Evolutionary conservation across 2,329 filamentous ascomycete genomes (phyloP), one percentile per base, ranked within the genome.

Genomic region (Grosmannia clavigera): DNA sequence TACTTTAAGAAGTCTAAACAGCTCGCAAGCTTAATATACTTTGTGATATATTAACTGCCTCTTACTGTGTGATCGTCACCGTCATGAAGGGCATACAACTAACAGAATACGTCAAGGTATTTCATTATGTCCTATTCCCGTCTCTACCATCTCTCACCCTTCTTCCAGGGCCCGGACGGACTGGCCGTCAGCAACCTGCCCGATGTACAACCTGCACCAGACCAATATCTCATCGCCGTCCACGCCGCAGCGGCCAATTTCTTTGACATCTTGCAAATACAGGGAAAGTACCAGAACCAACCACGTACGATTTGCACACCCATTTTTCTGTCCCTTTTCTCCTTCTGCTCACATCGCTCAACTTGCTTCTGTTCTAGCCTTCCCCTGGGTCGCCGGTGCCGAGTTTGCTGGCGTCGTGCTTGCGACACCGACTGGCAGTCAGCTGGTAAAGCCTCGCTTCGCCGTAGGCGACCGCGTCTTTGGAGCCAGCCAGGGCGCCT

Each of bases 261-360:
- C 81, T 97, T 96, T 77, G 92, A 97, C 72, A 87, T 96, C 61
- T 83, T 97, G 59, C 92, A 97, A 70, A 90, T 96, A 69, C 87
- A 90, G 69, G 92, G 92, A 60, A 95, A 95, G 81, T 97, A 97
- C 75, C 92, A 97, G 70, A 81, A 90, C 70, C 92, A 96, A 68
- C 91, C 91, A 0, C 84, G 80, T 82, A 72, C 35, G 75, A 63
- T 3, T 19, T 43, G 57, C 33, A 35, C 33, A 11, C 33, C 16
- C 7, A 33, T 33, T 35, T 29, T 25, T 51, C n/a, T 33, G 14
- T 43, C 25, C 29, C 27, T 29, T 43, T 53, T 6, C 33, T 31
- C 5, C 16, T 9, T 52, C 52, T 52, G 25, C 25, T 38, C 31
- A 27, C 5, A 22, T 22, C 22, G 22, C 14, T 16, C 5, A 19